Evolutionary conservation across 2,329 filamentous ascomycete species (phyloP), one percentile per base, ranked within the genome.

Genomic region (Fusarium proliferatum): DNA sequence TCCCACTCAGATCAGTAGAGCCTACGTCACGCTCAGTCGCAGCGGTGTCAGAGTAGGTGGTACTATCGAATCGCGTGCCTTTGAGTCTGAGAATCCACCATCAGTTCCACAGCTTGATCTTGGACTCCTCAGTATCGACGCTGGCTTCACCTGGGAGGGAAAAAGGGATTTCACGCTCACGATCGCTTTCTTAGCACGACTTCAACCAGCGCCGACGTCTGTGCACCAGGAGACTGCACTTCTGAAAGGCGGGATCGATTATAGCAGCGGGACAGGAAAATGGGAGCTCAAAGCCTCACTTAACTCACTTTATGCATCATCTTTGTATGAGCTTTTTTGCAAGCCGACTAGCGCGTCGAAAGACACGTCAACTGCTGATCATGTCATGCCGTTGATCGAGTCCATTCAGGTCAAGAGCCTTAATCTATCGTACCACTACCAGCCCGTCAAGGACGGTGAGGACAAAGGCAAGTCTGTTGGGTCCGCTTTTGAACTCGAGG

Each of bases 301-400:
- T 16, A 15, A 30, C 13, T 48, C 45, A 3, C 19, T 48, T 16
- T 30, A 48, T 3, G 45, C 26, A 11, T 48, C 45, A 2, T 10
- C 45, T 48, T 10, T 48, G 8, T 48, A 48, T 16, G 26, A 48
- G 6, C 9, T 48, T 0, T 48, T 48, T 3, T 15, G 26, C 9
- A 48, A 48, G 13, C 26, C 19, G 4, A n/a, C 28, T 0, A 19
- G 15, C 9, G 1, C 8, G 6, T 23, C n/a, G 2, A 23, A n/a
- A 11, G 42, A 17, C 10, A 17, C 42, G 6, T 21, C 45, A 19
- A 30, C 12, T 7, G 45, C 45, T 7, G 19, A 48, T 28, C 45
- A 30, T 11, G 45, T 48, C 26, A 48, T 30, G 26, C 45, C 45
- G 9, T 7, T 30, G 26, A 48, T 48, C 12, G 26, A 48, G 45